phyloP scores from a whole-genome alignment of 257 asterid genomes.

The Gynochthodes officinalis region DNA sequence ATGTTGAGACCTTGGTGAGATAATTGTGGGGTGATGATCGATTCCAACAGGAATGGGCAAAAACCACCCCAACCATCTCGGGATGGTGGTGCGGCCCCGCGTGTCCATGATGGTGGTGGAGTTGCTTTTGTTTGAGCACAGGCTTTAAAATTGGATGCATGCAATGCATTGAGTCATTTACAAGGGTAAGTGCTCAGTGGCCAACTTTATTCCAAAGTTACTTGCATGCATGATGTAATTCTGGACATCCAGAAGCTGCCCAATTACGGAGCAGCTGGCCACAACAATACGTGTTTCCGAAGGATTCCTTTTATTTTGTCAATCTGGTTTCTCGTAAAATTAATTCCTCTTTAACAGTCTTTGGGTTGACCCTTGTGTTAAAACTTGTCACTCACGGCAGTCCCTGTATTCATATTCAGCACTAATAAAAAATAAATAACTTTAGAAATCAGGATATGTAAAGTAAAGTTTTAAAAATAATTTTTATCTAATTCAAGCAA shows the following conservation, averaged over 20 bases:
- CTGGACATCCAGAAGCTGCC: background rate
- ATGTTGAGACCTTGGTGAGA: too few relatives aligned
- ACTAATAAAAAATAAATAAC: too few relatives aligned
- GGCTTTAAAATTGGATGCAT: slow-evolving; percentile 10
- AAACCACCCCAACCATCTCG: too few relatives aligned
- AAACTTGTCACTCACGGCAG: too few relatives aligned
- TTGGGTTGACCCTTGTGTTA: too few relatives aligned
- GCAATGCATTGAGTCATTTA: background rate
- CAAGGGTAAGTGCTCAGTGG: background rate
- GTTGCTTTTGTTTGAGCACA: background rate
- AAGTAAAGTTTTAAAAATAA: too few relatives aligned
- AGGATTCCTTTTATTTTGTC: background rate
- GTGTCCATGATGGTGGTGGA: background rate
- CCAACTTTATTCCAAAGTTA: slow-evolving; percentile 17
- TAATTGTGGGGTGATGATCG: too few relatives aligned
- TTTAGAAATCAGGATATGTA: too few relatives aligned
- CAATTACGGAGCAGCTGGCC: background rate
- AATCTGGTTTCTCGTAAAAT: background rate
- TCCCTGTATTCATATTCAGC: too few relatives aligned
- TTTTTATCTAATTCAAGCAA: too few relatives aligned
- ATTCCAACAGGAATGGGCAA: too few relatives aligned
- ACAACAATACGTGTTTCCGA: background rate
- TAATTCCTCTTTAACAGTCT: too few relatives aligned
- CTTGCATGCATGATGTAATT: background rate
- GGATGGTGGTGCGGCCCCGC: slow-evolving; percentile 12